Evolutionary conservation across 2,329 filamentous ascomycete genomes (phyloP).

Genomic region (Arachnomyces sp.): DNA sequence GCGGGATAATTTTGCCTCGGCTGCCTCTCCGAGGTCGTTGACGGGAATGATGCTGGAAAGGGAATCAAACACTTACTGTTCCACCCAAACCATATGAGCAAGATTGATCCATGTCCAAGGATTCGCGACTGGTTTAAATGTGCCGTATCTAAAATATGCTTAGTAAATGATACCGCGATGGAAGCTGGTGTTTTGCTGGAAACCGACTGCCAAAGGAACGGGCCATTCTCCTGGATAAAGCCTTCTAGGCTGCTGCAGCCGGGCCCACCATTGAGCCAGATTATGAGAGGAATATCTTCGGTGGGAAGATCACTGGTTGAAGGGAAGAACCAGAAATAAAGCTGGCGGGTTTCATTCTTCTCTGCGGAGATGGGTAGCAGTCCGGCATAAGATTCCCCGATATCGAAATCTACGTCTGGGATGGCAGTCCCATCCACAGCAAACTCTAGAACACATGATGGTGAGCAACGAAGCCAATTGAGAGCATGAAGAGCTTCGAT

Average conservation of each 20-base stretch:
- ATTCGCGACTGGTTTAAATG: slow-evolving; percentile 55
- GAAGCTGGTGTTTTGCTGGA: slow-evolving; percentile 19
- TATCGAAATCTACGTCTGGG: slow-evolving; percentile 61
- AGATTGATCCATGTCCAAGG: slow-evolving; percentile 66
- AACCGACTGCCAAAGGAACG: slow-evolving; percentile 54
- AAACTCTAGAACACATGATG: slow-evolving; percentile 40
- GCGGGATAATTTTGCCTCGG: too few relatives aligned
- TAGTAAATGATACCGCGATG: too few relatives aligned
- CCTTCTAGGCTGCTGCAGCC: slow-evolving; percentile 55
- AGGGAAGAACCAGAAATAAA: slow-evolving; percentile 46
- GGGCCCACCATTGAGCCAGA: slow-evolving; percentile 47
- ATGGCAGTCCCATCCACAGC: slow-evolving; percentile 56
- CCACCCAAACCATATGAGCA: slow-evolving; percentile 69
- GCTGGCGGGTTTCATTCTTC: slow-evolving; percentile 35
- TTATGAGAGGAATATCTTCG: slow-evolving; percentile 31
- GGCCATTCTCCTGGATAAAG: slow-evolving; percentile 68
- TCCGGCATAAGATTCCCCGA: slow-evolving; percentile 45
- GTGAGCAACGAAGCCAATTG: background rate
- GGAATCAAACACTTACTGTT: slow-evolving; percentile 44
- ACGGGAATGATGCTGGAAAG: too few relatives aligned
- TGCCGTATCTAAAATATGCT: slow-evolving; percentile 44
- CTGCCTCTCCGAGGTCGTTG: too few relatives aligned
- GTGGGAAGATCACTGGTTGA: slow-evolving; percentile 35
- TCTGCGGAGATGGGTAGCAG: slow-evolving; percentile 46
- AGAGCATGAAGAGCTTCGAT: background rate